A percentile compares a stretch with the other conserved stretches of the same genome.
These are phyloP conservation scores for Cladorrhinum samala DNA, from an alignment of 495 filamentous ascomycete species.

Conservation along the genomic window DNA sequence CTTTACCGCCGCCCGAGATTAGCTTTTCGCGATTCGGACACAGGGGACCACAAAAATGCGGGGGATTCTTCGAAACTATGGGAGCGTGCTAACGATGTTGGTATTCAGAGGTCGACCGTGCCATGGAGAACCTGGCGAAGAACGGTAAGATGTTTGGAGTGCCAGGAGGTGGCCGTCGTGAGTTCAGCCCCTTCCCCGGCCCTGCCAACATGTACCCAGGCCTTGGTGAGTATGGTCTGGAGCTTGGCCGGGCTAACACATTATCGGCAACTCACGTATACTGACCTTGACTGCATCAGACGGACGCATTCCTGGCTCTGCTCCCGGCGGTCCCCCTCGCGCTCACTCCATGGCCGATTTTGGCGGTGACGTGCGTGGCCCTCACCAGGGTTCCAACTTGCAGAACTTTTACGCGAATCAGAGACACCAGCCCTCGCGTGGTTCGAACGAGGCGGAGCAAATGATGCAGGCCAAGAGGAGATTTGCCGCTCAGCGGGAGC, in stretches of 20 bases:
- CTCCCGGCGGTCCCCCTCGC: slow-evolving; percentile 43
- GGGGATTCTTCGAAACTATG: not conserved
- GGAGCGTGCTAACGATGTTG: slow-evolving; percentile 15
- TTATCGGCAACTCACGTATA: slow-evolving; percentile 10
- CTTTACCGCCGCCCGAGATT: not conserved
- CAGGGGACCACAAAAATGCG: not conserved
- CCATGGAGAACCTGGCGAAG: slow-evolving; percentile 90
- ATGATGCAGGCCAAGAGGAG: slow-evolving; percentile 98
- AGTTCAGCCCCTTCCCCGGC: slow-evolving; percentile 69
- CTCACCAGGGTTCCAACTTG: slow-evolving; percentile 68
- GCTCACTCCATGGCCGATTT: slow-evolving; percentile 87
- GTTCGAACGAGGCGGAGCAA: slow-evolving; percentile 93
- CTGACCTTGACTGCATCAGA: slow-evolving; percentile 29
- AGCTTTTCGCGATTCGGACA: not conserved
- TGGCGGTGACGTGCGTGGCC: slow-evolving; percentile 55
- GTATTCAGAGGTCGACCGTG: slow-evolving; percentile 82
- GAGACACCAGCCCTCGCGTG: slow-evolving; percentile 74
- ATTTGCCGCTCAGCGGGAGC: slow-evolving; percentile 96
- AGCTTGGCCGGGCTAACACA: slow-evolving; percentile 22
- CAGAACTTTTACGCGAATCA: slow-evolving; percentile 93
- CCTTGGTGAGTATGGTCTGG: slow-evolving; percentile 41
- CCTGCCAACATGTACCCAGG: slow-evolving; percentile 53
- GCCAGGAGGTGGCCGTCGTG: slow-evolving; percentile 63
- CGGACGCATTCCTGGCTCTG: slow-evolving; percentile 34
- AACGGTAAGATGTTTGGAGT: slow-evolving; percentile 83